Evolutionary conservation across 495 filamentous ascomycete species (phyloP), one percentile per base, ranked within the genome.

Genomic region (Aspergillus diversus): DNA sequence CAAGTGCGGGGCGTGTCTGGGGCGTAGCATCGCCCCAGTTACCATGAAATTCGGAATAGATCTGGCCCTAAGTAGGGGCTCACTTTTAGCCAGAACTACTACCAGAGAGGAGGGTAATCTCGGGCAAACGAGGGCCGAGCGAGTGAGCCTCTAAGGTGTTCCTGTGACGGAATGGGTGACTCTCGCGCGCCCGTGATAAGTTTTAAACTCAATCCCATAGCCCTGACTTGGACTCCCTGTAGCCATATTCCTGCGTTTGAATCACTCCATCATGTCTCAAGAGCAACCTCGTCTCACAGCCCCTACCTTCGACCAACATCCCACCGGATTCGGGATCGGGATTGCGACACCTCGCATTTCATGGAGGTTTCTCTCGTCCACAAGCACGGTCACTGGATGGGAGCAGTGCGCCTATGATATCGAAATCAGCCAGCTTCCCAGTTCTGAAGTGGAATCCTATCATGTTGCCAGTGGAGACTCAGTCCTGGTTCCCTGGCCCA

Each of bases 401-500:
- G 66, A 67, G 42, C 77, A 80, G 39, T 65, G 59, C 2, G 69
- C 73, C 37, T 80, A 78, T 42, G 72, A 78, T 13, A 66, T 80
- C 8, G 63, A 76, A n/a, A 67, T 80, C 15, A 12, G 49, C 15
- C 68, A 59, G n/a, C n/a, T n/a, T 50, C 37, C 37, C 7, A 7
- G 15, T 8, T 42, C 37, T 8, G 3, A 8, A 3, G 37, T 11
- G 7, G 37, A 42, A 42, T 11, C 9, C 7, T 42, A 42, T 15
- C 7, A 42, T 15, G 37, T 42, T 8, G 7, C 3, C 3, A 42
- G 37, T 7, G 15, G 15, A 3, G 37, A 42, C 9, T 84, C 81
- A 0, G 66, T 80, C 9, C 75, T 82, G 3, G 75, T 84, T 0
- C 80, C 78, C n/a, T 84, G 81, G 81, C 81, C 80, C 12, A 74